Evolutionary conservation across 768 basidiomycete genomes (phyloP), one percentile per base, ranked within the genome.

Genomic region (Boletellus emodensis): DNA sequence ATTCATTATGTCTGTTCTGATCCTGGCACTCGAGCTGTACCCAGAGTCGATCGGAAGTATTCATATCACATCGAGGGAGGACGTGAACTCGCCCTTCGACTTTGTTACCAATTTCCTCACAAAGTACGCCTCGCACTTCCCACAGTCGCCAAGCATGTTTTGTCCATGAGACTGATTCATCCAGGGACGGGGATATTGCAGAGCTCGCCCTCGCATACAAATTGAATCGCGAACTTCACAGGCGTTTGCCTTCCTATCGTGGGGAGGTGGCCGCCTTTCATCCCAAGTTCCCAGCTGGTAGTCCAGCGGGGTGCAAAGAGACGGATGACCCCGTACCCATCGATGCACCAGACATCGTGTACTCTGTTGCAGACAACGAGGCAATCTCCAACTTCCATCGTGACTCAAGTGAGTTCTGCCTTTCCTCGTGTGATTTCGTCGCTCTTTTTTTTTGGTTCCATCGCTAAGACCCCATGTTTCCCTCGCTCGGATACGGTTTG

Each of bases 171-270:
- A 9, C 32, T n/a, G 18, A 30, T 15, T 17, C 30, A 30, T 4
- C 15, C 28, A 59, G 58, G 20, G 36, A 52, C 3, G 49, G 69
- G 7, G 78, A 81, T 58, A 20, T 84, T 10, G 71, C 59, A 1
- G 63, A 74, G 15, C 56, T 83, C 45, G 70, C 70, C 49, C 79
- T 78, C 73, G 67, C 61, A 0, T 84, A 83, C 62, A 85, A 84
- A 58, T 73, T 71, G 44, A 49, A 61, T 5, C 71, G 81, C 3
- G 82, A 85, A 64, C 49, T 80, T 15, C 70, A 71, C 3, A 76
- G 83, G 24, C 76, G 82, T 9, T 78, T 83, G 77, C 57, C 66
- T 17, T 49, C 37, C 4, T 57, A 52, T 32, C 45, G 56, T 22
- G 59, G 59, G 26, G 59, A 60, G 41, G 46, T 39, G 1, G 7